phyloP scores from a whole-genome alignment of 306 rosid species.

The Vigna mungo region DNA sequence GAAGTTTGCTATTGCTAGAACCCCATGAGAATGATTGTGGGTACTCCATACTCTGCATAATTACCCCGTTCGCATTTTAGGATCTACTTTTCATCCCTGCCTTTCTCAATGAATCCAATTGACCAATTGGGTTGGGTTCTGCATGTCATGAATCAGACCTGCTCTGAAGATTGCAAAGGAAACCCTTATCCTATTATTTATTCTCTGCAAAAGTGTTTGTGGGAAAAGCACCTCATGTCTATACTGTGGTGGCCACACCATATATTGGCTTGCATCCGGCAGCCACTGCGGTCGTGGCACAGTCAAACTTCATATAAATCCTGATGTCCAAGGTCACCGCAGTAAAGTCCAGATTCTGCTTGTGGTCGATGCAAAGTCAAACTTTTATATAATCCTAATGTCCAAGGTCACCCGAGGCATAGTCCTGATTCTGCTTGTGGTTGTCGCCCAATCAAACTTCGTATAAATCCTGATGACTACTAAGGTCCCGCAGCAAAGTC shows the following conservation, averaged over 20 bases:
- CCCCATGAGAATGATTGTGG: not conserved
- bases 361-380: too few species aligned
- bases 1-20: not conserved
- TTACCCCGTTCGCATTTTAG: not conserved
- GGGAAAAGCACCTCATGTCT: not conserved
- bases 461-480: not conserved
- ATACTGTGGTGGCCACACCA: not conserved
- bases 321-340: not conserved
- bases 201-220: not conserved
- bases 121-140: not conserved
- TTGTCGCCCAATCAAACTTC: too few species aligned
- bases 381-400: too few species aligned
- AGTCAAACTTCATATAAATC: not conserved
- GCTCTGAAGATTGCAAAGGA: not conserved
- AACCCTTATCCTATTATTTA: not conserved
- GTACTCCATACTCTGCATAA: not conserved
- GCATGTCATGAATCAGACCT: not conserved
- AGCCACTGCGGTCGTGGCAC: not conserved
- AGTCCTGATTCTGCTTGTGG: too few species aligned
- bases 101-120: not conserved
- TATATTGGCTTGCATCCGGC: not conserved
- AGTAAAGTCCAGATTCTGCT: not conserved
- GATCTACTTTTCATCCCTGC: not conserved
- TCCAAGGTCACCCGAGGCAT: too few species aligned
- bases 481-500: not conserved